A percentile compares a stretch with the other conserved stretches of the same genome.
Evolutionary conservation across 108 stramenopile genomes (phyloP).

Genomic region (Pinguiococcus pyrenoidosus): DNA sequence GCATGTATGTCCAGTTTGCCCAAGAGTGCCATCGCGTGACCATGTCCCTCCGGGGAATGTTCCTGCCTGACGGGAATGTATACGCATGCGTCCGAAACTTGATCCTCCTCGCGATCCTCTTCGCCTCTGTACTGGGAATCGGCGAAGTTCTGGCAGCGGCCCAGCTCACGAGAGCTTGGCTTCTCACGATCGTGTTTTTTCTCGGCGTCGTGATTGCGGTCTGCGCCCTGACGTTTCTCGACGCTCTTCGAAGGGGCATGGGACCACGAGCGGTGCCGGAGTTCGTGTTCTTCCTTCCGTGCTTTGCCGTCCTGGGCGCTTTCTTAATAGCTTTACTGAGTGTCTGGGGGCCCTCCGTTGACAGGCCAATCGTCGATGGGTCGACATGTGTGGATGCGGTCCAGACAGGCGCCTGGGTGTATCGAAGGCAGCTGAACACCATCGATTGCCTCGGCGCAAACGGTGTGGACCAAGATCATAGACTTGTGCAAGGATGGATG

Average conservation of each 20-base stretch:
- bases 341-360: too few species aligned
- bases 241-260: neutral
- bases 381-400: too few species aligned
- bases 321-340: too few species aligned
- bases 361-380: too few species aligned
- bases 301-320: too few species aligned
- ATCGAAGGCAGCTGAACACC: too few species aligned
- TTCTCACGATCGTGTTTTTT: too few species aligned
- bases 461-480: neutral
- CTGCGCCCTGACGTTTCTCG: neutral
- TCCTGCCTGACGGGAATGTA: constrained; percentile 28
- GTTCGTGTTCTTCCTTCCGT: too few species aligned
- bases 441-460: too few species aligned
- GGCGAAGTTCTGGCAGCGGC: neutral
- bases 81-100: constrained; percentile 16
- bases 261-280: neutral
- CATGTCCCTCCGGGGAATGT: constrained; percentile 40
- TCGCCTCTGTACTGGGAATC: constrained; percentile 6
- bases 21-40: constrained; percentile 37
- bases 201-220: constrained; percentile 3
- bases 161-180: neutral
- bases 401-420: too few species aligned
- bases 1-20: constrained; percentile 21
- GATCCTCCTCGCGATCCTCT: constrained; percentile 2
- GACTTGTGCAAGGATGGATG: neutral